Percentiles rank a stretch among this genome's conserved stretches.
phyloP scores from a whole-genome alignment of 1,284 basidiomycete genomes.

The Blastosporella zonata region DNA sequence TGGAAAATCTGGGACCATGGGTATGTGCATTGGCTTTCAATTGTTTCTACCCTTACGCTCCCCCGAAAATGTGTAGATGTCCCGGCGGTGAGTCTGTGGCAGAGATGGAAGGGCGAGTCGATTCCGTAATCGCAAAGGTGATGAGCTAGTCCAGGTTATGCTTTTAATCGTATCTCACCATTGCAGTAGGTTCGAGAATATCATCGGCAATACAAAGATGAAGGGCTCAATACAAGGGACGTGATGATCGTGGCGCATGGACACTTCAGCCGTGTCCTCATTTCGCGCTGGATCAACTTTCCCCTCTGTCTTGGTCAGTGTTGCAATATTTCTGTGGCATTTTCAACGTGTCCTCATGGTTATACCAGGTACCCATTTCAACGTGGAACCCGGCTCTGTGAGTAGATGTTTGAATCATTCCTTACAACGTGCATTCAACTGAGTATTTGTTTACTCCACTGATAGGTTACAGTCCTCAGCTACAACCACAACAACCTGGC shows the following conservation, averaged over 20 bases:
- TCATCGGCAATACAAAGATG: conserved; percentile 70
- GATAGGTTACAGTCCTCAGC: conserved; percentile 63
- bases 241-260: conserved; percentile 79
- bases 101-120: conserved; percentile 79
- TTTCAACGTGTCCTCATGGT: conserved; percentile 3
- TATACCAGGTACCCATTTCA: conserved; percentile 66
- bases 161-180: not conserved
- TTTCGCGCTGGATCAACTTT: conserved; percentile 77
- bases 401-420: conserved; percentile 27
- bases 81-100: conserved; percentile 82
- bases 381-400: conserved; percentile 79
- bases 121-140: conserved; percentile 70
- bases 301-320: conserved; percentile 60
- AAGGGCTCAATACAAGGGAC: conserved; percentile 61
- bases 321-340: conserved; percentile 1
- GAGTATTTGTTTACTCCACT: conserved; percentile 8
- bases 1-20: conserved; percentile 88
- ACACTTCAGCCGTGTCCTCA: conserved; percentile 83
- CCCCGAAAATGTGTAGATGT: conserved; percentile 47
- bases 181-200: conserved; percentile 67
- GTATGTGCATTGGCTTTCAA: conserved; percentile 34
- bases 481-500: conserved; percentile 77
- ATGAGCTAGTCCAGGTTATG: conserved; percentile 4
- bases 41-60: not conserved
- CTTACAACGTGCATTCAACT: not conserved